A percentile compares a stretch with the other conserved stretches of the same genome.
These are phyloP conservation scores for Neurospora intermedia DNA, from an alignment of 495 filamentous ascomycete species.

Conservation along the genomic window DNA sequence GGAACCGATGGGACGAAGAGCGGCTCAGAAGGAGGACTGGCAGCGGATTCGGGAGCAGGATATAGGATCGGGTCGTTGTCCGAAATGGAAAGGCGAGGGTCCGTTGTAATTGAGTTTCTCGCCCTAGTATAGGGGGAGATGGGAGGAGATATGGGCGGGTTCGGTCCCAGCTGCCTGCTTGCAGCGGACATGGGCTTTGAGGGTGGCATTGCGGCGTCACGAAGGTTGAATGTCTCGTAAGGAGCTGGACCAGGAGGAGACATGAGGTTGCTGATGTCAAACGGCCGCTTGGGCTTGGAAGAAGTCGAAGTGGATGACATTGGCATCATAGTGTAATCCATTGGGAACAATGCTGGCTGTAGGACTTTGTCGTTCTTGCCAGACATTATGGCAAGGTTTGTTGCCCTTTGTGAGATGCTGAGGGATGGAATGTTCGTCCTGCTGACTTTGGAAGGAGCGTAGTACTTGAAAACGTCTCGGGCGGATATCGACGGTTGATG, in stretches of 20 bases:
- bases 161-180: conserved; percentile 29
- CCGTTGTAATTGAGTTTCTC: conserved; percentile 26
- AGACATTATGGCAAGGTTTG: neutral
- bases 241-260: conserved; percentile 61
- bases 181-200: conserved; percentile 20
- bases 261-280: conserved; percentile 52
- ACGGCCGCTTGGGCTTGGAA: conserved; percentile 18
- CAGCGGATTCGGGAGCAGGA: conserved; percentile 34
- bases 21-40: conserved; percentile 40
- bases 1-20: conserved; percentile 42
- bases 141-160: conserved; percentile 57
- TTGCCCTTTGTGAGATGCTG: neutral
- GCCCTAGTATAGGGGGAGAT: conserved; percentile 52
- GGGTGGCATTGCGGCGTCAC: conserved; percentile 19
- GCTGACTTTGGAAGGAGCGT: neutral
- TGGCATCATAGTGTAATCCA: neutral
- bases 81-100: conserved; percentile 27
- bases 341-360: neutral
- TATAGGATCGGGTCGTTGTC: conserved; percentile 53
- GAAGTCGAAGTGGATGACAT: conserved; percentile 2
- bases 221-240: conserved; percentile 46
- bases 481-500: neutral
- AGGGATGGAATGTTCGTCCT: neutral
- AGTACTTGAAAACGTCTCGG: neutral
- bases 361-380: neutral